Evolutionary conservation across 2,329 filamentous ascomycete species (phyloP), one percentile per base, ranked within the genome.

Genomic region (Hirsutella rhossiliensis): DNA sequence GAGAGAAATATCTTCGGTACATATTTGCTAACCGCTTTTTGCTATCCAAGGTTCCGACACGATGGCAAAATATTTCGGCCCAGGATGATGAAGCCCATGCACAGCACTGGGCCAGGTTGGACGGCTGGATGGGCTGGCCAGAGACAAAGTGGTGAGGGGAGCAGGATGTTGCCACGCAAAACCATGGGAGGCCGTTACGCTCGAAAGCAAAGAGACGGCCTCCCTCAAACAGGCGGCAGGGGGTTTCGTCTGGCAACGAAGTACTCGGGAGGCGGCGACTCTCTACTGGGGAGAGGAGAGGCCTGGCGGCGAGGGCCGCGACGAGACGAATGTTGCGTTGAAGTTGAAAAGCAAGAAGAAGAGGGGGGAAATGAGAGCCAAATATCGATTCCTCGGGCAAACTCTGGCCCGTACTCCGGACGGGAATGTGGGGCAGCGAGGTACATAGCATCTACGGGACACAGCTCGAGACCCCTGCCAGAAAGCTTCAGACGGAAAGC

Each of bases 171-270:
- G 63, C 65, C 64, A 60, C 61, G n/a, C 45, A 56, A 54, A 63
- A 65, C 64, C 65, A 68, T 68, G 52, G 64, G 65, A 62, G 59
- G 61, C 62, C 60, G 60, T 58, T 61, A 66, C 58, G 47, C 18
- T 37, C 44, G 50, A 49, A 58, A 56, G 53, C 55, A 58, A 59
- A 43, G 46, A 17, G 6, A 54, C 61, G 60, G 52, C 59, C 61
- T 63, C 65, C 65, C 64, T 68, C 65, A 66, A 66, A 66, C 63
- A 54, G 64, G 62, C 60, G 63, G 62, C 61, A 47, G 31, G 32
- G 4, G 20, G 15, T 15, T 62, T 59, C 11, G 55, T 66, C 62
- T 66, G 49, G 63, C 63, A 66, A 60, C 51, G 42, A 18, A 38
- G 42, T 40, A 47, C 47, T 45, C 47, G 41, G 37, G 28, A 31